Conservation (phyloP, 257 asterid species). For the Ocimum tenuiflorum region DNA sequence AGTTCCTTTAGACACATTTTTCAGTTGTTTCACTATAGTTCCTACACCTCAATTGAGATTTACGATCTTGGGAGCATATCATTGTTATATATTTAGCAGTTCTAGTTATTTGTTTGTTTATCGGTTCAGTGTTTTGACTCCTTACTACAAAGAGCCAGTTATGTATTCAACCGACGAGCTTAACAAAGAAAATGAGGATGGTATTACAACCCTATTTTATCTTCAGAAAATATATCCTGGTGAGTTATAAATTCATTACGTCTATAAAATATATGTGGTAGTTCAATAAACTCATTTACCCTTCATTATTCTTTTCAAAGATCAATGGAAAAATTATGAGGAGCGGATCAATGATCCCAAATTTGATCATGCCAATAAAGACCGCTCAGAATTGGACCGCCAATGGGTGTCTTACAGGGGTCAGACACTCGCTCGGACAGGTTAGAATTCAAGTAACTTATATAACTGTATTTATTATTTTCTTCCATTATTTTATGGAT, state of each 20-base stretch:
- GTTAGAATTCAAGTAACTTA: conserved; percentile 30
- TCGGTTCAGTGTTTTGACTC: conserved; percentile 76
- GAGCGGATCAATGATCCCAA: conserved; percentile 63
- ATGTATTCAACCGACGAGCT: conserved; percentile 88
- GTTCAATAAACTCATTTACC: conserved; percentile 12
- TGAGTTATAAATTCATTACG: conserved; percentile 26
- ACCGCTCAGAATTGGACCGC: conserved; percentile 56
- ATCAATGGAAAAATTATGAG: conserved; percentile 83
- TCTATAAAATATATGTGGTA: conserved; percentile 12
- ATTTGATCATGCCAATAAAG: conserved; percentile 33
- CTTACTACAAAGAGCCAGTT: conserved; percentile 84
- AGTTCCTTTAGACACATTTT: too few relatives aligned
- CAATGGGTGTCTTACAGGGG: conserved; percentile 97
- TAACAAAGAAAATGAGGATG: conserved; percentile 88
- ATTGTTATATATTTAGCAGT: too few relatives aligned
- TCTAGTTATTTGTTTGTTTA: conserved; percentile 20
- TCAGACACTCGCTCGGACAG: conserved; percentile 97
- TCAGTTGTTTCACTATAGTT: too few relatives aligned
- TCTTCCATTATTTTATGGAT: background rate
- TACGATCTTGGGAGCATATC: too few relatives aligned
- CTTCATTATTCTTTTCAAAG: conserved; percentile 26
- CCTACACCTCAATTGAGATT: too few relatives aligned
- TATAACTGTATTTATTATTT: background rate
- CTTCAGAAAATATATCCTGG: conserved; percentile 96
- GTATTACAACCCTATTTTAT: conserved; percentile 79